A percentile compares a stretch with the other conserved stretches of the same genome.
phyloP scores from a whole-genome alignment of 768 basidiomycete genomes.

The Trametes cinnabarina region DNA sequence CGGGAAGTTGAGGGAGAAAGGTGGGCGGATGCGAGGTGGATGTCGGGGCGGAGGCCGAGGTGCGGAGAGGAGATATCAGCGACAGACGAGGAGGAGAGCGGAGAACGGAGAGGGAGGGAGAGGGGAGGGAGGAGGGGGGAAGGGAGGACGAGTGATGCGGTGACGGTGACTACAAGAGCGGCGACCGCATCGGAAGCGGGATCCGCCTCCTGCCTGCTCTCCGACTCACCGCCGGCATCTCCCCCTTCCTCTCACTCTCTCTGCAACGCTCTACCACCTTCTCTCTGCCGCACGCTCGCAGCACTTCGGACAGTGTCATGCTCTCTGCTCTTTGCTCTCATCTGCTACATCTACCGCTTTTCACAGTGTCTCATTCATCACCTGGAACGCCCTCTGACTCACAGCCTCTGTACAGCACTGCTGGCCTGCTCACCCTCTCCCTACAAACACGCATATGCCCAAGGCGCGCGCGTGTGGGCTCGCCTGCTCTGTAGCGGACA shows the following conservation, averaged over 20 bases:
- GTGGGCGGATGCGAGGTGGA: not conserved
- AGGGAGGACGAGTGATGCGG: conserved; percentile 2
- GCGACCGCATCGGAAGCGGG: not conserved
- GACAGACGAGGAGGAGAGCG: not conserved
- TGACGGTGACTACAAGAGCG: not conserved
- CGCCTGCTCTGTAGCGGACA: not conserved
- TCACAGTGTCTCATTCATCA: too few species aligned
- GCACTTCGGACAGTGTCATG: not conserved
- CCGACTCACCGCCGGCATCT: conserved; percentile 3
- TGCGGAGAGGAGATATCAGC: not conserved
- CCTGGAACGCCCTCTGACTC: too few species aligned
- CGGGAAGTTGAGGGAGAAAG: not conserved
- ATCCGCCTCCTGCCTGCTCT: conserved; percentile 5
- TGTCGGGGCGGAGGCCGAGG: not conserved
- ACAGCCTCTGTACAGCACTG: not conserved
- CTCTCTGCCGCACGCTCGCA: not conserved
- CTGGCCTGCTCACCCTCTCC: too few species aligned
- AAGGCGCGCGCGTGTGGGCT: not conserved
- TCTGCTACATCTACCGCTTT: too few species aligned
- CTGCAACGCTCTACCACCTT: not conserved
- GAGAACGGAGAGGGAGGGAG: conserved; percentile 5
- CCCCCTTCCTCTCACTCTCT: not conserved
- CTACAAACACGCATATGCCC: not conserved
- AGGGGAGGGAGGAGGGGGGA: conserved; percentile 1
- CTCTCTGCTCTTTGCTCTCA: not conserved